Percentiles rank a stretch among this genome's conserved stretches.
Evolutionary conservation across 176 grass and related monocot genomes (phyloP).

Genomic region (barley (Hordeum vulgare)): MorexV3_pseudomolecules_assembly NC_058523.1:561089767-561090266

Average conservation of each 20-base stretch:
- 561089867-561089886: slow-evolving; percentile 57
- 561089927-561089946: not conserved
- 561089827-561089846: not conserved
- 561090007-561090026: not conserved
- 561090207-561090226: slow-evolving; percentile 57
- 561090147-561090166: slow-evolving; percentile 69
- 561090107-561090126: slow-evolving; percentile 56
- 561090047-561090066: slow-evolving; percentile 22
- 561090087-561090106: slow-evolving; percentile 44
- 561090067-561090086: slow-evolving; percentile 44
- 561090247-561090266: slow-evolving; percentile 73
- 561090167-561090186: slow-evolving; percentile 21
- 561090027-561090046: slow-evolving; percentile 10
- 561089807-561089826: not conserved
- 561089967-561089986: not conserved
- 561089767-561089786: not conserved
- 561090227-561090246: slow-evolving; percentile 69
- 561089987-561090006: not conserved
- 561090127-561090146: slow-evolving; percentile 78
- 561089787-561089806: not conserved
- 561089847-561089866: slow-evolving; percentile 5
- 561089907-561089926: not conserved
- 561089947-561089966: not conserved
- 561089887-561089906: slow-evolving; percentile 10
- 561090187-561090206: slow-evolving; percentile 66